Evolutionary conservation across 306 rosid genomes (phyloP), one percentile per base, ranked within the genome.

Genomic region (Dicorynia guianensis): DNA sequence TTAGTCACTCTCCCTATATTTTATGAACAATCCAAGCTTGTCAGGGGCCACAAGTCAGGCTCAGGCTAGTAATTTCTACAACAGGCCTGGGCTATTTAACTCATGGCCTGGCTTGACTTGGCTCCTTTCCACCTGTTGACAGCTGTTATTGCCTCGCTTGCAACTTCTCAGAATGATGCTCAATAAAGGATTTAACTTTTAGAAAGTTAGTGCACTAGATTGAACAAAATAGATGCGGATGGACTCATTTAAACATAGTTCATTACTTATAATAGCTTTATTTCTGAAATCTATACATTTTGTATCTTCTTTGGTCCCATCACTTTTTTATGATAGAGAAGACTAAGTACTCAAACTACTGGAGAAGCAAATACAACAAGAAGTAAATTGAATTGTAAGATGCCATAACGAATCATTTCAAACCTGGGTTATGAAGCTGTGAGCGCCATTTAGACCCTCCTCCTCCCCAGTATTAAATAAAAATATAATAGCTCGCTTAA

Each of bases 361-460:
- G 35, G 39, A 58, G 46, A 74, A 71, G 36, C 54, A 58, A 58
- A 63, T 59, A 65, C 4, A 67, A 42, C 34, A 60, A 78, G 18
- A 44, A 19, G 60, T 12, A 17, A 42, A 43, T 35, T 10, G 44
- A 63, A 1, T 49, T 74, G 20, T 72, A 76, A 67, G 74, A 66
- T 67, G 25, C 52, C 34, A 11, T 71, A 63, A 79, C 77, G 60
- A 81, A 73, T 69, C 74, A 38, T 57, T 72, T 71, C 79, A 77
- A 52, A 95, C 98, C 98, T 95, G 96, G 65, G 93, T 95, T 77
- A 95, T 62, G 86, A 95, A 95, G 88, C 98, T 92, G 84, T 95
- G 97, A 76, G 98, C 97, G 75, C 98, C 98, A 85, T 77, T 82
- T 66, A 95, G 86, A 80, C 98, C 98, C 79, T 95, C 98, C 90